Base-by-base conservation (phyloP, 345 rosid species). In the Noccaea bulbosa region DNA sequence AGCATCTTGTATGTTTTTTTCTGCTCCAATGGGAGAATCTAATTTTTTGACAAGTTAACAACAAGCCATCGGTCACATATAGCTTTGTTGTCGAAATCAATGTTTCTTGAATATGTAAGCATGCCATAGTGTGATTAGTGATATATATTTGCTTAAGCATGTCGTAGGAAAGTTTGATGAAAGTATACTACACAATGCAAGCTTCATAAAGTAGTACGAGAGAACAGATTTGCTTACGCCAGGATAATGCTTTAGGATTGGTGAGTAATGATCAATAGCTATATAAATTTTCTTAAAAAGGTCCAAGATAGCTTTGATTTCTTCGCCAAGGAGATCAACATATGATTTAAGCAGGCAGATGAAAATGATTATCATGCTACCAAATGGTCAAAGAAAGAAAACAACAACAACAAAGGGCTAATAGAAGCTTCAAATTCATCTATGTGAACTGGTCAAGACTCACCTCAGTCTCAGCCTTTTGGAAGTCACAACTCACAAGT, bases 391-490 rank as follows among this genome's bases (percentile, higher is more conserved):
- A 60, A 38, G 11, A 59, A 49, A 39, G 59, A 5, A 48, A 70
- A 57, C 38, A 46, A 37, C n/a, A n/a, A n/a, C 33, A 59, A 44
- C 51, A 24, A 12, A 20, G 4, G 47, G 47, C 9, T 24, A 12
- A 8, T 45, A 38, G 33, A 22, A 58, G 33, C 46, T 57, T 15
- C 9, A 46, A 7, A 11, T 9, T 52, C 1, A 30, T 52, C 8
- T 46, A 22, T 46, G 5, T 46, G 15, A 62, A 62, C 6, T 44
- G 52, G 35, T 50, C 39, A 35, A 15, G 27, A 24, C 77, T 50
- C 81, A 92, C 96, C 95, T 90, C 96, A 32, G 83, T 83, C 79
- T 92, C 98, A 73, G 96, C 98, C 81, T 88, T 92, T 51, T 76
- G 80, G 61, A 88, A 91, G 72, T 92, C 88, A 71, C n/a, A n/a